Base-by-base conservation (phyloP, 2,329 filamentous ascomycete species). In the Colletotrichum tabaci region DNA sequence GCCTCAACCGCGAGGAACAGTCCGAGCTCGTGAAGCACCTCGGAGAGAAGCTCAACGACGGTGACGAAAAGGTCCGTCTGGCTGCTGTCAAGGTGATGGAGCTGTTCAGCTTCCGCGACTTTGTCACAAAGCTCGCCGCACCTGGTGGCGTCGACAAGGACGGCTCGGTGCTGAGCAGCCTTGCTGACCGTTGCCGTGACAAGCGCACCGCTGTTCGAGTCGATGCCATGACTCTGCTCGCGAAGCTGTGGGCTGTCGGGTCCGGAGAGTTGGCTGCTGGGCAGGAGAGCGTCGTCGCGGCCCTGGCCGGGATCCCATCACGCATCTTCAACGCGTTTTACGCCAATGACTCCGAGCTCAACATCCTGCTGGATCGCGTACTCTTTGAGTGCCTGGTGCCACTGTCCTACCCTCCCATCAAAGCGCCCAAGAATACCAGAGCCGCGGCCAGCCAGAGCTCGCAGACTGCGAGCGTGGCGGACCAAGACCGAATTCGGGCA, bases 171-270 rank as follows among this genome's bases (percentile, higher is more conserved):
- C 87, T 99, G 18, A 90, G 88, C 66, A 94, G 92, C 74, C 88
- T 99, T 35, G 94, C 94, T 38, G 95, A 98, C 78, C 90, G 96
- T 74, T 94, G 94, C 75, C 94, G 95, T 76, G 97, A 99, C 82
- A 92, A 92, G 73, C 96, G 93, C 79, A 89, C 92, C 16, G 86
- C 89, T 52, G 94, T 99, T 13, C 93, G 96, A 68, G 91, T 93
- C 49, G 94, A 96, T 76, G 95, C 94, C 30, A 97, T 98, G 89
- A 92, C 91, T 61, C 87, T 97, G 10, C 85, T 98, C 1, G 94
- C 90, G 13, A 94, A 92, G 73, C 91, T 98, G 38, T 99, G 96
- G 96, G 95, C 94, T n/a, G 95, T 97, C 21, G 96, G 94, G 15
- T 90, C 92, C 21, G 94, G 94, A 21, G 95, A 98, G 77, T 93